Conservation (phyloP, 2,329 filamentous ascomycete genomes). For the Aspergillus neoniger region DNA sequence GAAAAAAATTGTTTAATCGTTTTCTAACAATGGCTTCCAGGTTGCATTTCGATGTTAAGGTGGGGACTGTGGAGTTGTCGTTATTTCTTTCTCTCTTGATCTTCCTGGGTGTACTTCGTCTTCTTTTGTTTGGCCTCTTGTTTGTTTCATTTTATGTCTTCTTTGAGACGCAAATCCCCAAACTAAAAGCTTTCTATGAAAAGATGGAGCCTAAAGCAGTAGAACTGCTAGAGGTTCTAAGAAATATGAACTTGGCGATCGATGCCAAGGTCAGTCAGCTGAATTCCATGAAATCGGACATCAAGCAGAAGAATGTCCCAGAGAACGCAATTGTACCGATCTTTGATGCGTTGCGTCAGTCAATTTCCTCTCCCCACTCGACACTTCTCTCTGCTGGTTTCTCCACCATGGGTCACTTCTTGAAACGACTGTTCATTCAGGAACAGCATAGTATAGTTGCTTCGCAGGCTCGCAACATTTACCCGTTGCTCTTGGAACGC, state of each 20-base stretch:
- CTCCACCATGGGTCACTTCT: conserved; percentile 81
- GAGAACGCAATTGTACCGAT: conserved; percentile 69
- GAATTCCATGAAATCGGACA: conserved; percentile 76
- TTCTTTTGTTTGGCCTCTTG: no score
- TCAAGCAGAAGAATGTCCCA: conserved; percentile 90
- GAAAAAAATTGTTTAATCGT: not conserved
- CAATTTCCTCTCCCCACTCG: conserved; percentile 74
- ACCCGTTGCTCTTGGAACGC: conserved; percentile 77
- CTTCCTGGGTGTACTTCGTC: no score
- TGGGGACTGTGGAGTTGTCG: no score
- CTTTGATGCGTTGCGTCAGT: conserved; percentile 78
- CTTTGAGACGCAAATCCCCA: no score
- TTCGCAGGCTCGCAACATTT: conserved; percentile 67
- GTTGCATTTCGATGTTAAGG: no score
- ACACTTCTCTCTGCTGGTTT: conserved; percentile 80
- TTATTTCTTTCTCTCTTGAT: no score
- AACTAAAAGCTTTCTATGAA: no score
- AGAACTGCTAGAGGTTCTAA: no score
- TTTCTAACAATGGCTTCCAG: no score
- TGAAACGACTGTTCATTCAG: conserved; percentile 83
- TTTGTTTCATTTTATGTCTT: no score
- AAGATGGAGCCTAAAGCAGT: no score
- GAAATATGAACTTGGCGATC: no score
- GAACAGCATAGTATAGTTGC: conserved; percentile 72
- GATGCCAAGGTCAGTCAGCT: conserved; percentile 72